Evolutionary conservation across 2,329 filamentous ascomycete genomes (phyloP).

Genomic region (Hawksworthiomyces lignivorus): DNA sequence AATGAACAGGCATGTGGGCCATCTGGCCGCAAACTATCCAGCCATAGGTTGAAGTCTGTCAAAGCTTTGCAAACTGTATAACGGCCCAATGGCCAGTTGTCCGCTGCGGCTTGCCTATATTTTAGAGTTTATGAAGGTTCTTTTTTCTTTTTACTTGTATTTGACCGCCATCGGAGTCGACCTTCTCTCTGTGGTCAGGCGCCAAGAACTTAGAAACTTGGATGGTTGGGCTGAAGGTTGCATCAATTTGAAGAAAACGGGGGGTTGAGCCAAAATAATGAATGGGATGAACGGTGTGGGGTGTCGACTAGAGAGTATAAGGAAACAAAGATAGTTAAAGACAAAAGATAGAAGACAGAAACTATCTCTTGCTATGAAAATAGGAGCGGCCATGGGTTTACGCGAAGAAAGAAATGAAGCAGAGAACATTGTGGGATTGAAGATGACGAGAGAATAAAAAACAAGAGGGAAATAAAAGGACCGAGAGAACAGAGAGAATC

Average conservation of each 20-base stretch:
- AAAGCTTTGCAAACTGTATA: neutral
- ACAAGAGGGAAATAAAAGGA: neutral
- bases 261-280: no score
- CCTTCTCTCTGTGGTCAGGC: no score
- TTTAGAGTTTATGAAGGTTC: neutral
- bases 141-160: neutral
- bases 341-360: neutral
- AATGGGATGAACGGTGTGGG: neutral
- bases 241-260: neutral
- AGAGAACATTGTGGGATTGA: neutral
- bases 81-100: constrained; percentile 4
- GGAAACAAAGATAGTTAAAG: neutral
- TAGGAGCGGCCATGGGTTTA: no score
- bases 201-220: neutral
- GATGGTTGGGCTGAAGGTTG: constrained; percentile 17
- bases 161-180: no score
- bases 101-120: neutral
- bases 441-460: no score
- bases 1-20: neutral
- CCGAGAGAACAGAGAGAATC: constrained; percentile 6
- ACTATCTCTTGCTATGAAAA: no score
- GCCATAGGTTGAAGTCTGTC: neutral
- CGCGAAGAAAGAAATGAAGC: neutral
- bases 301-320: neutral
- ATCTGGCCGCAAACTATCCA: neutral